Evolutionary conservation across 768 basidiomycete species (phyloP).

Genomic region (Trametes meyenii): DNA sequence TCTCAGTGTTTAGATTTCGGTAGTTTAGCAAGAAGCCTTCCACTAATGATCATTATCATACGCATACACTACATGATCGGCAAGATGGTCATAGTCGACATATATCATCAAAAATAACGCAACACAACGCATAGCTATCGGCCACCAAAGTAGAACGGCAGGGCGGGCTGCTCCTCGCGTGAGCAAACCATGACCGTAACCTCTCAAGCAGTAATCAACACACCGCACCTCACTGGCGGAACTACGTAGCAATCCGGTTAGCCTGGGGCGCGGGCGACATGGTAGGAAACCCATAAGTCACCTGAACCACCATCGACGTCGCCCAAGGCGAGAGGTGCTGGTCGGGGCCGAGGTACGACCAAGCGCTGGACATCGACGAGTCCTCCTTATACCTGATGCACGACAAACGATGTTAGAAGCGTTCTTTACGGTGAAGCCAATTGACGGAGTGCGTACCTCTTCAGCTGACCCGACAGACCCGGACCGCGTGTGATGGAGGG

Average conservation of each 20-base stretch:
- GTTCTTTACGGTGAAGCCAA: background rate
- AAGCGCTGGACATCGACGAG: slow-evolving; percentile 47
- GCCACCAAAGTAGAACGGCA: too few species aligned
- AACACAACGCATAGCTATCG: too few species aligned
- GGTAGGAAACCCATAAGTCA: slow-evolving; percentile 32
- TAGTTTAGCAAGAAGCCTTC: too few species aligned
- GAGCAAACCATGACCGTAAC: background rate
- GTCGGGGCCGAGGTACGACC: slow-evolving; percentile 56
- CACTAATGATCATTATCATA: too few species aligned
- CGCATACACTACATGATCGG: too few species aligned
- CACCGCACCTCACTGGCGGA: slow-evolving; percentile 1
- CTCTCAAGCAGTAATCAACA: background rate
- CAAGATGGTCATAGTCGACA: too few species aligned
- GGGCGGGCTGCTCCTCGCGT: too few species aligned
- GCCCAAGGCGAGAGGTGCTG: slow-evolving; percentile 68
- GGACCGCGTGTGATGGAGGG: slow-evolving; percentile 67
- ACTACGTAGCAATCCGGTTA: slow-evolving; percentile 5
- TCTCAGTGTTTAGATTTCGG: too few species aligned
- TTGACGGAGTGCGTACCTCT: slow-evolving; percentile 41
- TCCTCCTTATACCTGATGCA: slow-evolving; percentile 50
- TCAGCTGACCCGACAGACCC: slow-evolving; percentile 65
- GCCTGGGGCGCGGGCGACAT: slow-evolving; percentile 8
- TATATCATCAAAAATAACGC: too few species aligned
- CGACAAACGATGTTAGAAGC: background rate
- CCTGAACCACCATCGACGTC: slow-evolving; percentile 61